phyloP scores from a whole-genome alignment of 2,329 filamentous ascomycete species.

The Colletotrichum sansevieriae region DNA sequence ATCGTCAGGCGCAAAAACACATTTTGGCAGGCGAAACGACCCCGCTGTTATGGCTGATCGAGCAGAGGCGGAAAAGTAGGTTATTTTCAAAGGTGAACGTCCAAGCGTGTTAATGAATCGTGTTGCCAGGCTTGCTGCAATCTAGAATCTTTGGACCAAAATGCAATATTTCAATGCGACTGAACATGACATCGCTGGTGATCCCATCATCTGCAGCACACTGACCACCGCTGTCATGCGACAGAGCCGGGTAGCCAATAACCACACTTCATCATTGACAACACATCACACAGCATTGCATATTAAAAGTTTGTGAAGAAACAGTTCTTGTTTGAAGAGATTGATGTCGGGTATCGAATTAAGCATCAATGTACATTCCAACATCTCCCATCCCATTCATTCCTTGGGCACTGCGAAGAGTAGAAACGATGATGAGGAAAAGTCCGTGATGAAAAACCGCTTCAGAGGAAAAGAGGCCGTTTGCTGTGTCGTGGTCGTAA shows the following conservation, averaged over 20 bases:
- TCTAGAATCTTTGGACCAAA: not conserved
- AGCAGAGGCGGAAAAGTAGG: not conserved
- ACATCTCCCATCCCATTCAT: not conserved
- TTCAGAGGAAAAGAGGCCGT: conserved; percentile 38
- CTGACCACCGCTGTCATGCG: not conserved
- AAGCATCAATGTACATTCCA: conserved; percentile 35
- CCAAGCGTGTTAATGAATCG: not conserved
- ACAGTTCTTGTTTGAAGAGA: conserved; percentile 25
- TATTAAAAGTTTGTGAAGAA: not conserved
- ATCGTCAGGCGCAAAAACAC: too few species aligned
- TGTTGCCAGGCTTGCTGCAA: not conserved
- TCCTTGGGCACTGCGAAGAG: conserved; percentile 14
- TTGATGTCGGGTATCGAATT: conserved; percentile 43
- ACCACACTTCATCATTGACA: not conserved
- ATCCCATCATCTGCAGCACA: not conserved
- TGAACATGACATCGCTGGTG: conserved; percentile 26
- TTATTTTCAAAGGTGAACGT: not conserved
- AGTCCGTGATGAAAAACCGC: conserved; percentile 5
- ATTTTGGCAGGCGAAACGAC: not conserved
- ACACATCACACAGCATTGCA: not conserved
- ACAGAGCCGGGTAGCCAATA: not conserved
- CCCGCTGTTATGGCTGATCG: not conserved
- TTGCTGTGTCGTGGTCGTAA: conserved; percentile 37
- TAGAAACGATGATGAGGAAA: conserved; percentile 18
- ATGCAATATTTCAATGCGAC: conserved; percentile 5